Base-by-base conservation (phyloP, 345 rosid species). In the Lepidium sativum region DNA sequence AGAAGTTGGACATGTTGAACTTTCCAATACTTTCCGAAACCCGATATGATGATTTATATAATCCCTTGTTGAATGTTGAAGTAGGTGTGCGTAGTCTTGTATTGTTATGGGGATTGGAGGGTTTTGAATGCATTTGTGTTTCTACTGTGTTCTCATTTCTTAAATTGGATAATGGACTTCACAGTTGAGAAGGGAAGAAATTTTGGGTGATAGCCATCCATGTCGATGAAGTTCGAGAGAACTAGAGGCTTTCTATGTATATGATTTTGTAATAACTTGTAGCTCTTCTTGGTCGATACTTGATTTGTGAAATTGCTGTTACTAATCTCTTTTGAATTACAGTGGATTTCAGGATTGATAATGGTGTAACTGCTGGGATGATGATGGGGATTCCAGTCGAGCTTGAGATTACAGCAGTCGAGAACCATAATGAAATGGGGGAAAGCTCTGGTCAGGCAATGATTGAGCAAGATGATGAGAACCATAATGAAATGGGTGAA, bases 341-440 rank as follows among this genome's bases (percentile, higher is more conserved):
- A 95, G 98, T 95, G 99, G 99, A 95, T 21, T 81, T 80, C 64
- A 75, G 73, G 71, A 75, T 73, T 59, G 82, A 84, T 61, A 82
- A 75, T 49, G 85, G 86, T 77, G 81, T 65, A 23, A 62, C 83
- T 72, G 78, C 72, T 59, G 88, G 76, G 59, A 72, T 72, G 66
- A 74, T 74, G 74, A 56, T 74, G 74, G 66, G 55, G 2, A 62
- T 61, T 2, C 60, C 78, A 15, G 54, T 21, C 42, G 79, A 69
- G 83, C 70, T 71, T 29, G 75, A 71, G 69, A 52, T 62, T 54
- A 63, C 40, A 3, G 47, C 75, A 1, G 69, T 45, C 9, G 64
- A 55, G 39, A 73, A 44, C 25, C 77, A 67, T 45, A 68, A 67
- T 34, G 95, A 79, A 65, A 69, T 67, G 15, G 83, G 72, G 9